Base-by-base conservation (phyloP, 192 early-diverging fungal genomes). In the Allomyces macrogynus region DNA sequence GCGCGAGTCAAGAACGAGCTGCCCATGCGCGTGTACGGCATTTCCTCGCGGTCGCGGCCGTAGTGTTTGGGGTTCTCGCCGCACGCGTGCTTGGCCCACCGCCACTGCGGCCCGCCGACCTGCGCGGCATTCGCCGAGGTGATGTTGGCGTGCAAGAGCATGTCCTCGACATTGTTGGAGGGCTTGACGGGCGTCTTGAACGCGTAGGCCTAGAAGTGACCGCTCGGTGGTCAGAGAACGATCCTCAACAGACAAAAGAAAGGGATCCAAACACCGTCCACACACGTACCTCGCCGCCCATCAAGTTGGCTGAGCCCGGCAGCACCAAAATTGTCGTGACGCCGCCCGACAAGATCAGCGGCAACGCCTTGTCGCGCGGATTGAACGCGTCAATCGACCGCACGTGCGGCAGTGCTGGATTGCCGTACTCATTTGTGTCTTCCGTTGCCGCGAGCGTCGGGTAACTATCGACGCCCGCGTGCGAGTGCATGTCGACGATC, bases 51-150 rank as follows among this genome's bases (percentile, higher is more conserved):
- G 63, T 40, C 32, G 18, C 75, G 76, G 60, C 77, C 81, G 49
- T 63, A 27, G 22, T 64, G 20, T 70, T 84, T 89, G 40, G 85
- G 77, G 74, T 89, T 90, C 69, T 90, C 88, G 27, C 88, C 87
- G 65, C 88, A 90, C 3, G 88, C 87, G 81, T 87, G 85, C 69
- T 90, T 90, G 80, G 87, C 84, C 70, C 78, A 90, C 27, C 85
- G 68, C 84, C 85, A 85, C 23, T 62, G 27, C 11, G 68, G 69
- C 25, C 73, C 66, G 60, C 69, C 71, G 40, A 82, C 67, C 60
- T 75, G 72, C 11, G 67, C 67, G 49, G 49, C 16, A n/a, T 57
- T n/a, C 16, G 8, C 20, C 49, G 1, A 1, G 12, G 49, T 20
- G 9, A 57, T 57, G 49, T 57, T 57, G 16, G 49, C 49, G 66